Conservation (phyloP, 2,329 filamentous ascomycete genomes). For the Ophiostoma sp. region DNA sequence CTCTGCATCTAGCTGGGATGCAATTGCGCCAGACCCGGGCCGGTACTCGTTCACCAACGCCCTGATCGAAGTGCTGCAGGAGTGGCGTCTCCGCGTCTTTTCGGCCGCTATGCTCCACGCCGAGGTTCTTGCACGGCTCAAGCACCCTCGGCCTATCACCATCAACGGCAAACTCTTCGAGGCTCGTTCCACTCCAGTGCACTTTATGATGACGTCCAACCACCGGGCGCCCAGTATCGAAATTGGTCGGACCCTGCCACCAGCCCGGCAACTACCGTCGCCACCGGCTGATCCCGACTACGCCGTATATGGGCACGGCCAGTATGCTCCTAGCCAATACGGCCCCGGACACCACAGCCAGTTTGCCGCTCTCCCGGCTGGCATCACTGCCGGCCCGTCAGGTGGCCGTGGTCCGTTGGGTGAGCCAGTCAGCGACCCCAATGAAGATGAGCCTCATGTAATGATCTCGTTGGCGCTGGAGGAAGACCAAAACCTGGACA, state of each 20-base stretch:
- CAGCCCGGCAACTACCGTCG: conserved; percentile 36
- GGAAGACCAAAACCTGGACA: conserved; percentile 51
- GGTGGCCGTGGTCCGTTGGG: conserved; percentile 26
- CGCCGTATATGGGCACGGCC: conserved; percentile 20
- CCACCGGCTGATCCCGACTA: conserved; percentile 33
- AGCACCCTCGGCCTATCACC: conserved; percentile 53
- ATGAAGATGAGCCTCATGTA: conserved; percentile 53
- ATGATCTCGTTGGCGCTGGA: conserved; percentile 57
- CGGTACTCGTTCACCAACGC: conserved; percentile 56
- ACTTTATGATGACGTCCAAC: conserved; percentile 60
- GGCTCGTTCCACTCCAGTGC: conserved; percentile 54
- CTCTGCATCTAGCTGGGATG: conserved; percentile 58
- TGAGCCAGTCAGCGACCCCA: conserved; percentile 39
- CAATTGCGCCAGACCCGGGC: conserved; percentile 55
- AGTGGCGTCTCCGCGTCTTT: conserved; percentile 51
- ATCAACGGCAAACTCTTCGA: conserved; percentile 55
- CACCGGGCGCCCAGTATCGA: conserved; percentile 56
- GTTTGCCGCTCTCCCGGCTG: not conserved
- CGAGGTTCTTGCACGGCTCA: conserved; percentile 54
- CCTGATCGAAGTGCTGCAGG: conserved; percentile 54
- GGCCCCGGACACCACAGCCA: not conserved
- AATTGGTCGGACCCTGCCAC: conserved; percentile 40
- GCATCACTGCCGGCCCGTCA: conserved; percentile 13
- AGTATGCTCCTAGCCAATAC: conserved; percentile 10
- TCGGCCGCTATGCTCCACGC: conserved; percentile 59